Evolutionary conservation across 768 basidiomycete genomes (phyloP).

Genomic region (Rhizopogon vinicolor): DNA sequence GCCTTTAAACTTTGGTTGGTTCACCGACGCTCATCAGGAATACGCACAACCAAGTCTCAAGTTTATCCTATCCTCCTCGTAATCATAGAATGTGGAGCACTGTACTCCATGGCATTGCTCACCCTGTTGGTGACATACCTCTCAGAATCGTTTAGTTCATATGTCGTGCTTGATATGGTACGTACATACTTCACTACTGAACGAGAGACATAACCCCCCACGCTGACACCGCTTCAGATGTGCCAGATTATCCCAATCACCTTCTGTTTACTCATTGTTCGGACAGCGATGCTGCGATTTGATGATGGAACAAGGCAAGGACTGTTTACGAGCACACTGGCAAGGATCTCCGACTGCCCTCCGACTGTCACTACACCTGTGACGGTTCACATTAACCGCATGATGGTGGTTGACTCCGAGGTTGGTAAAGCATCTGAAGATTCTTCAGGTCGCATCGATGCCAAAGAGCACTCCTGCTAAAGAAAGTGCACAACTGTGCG

Average conservation of each 20-base stretch:
- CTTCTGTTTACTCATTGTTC: not conserved
- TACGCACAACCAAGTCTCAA: not conserved
- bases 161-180: constrained; percentile 1
- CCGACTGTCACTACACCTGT: too few relatives aligned
- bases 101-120: not conserved
- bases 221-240: not conserved
- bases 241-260: constrained; percentile 4
- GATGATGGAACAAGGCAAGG: not conserved
- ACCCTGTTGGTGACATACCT: not conserved
- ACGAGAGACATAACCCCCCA: not conserved
- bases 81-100: not conserved
- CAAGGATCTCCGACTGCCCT: too few relatives aligned
- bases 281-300: constrained; percentile 1
- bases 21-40: not conserved
- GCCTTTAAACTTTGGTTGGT: not conserved
- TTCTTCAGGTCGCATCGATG: too few relatives aligned
- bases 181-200: not conserved
- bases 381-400: too few relatives aligned
- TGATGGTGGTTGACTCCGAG: too few relatives aligned
- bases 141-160: not conserved
- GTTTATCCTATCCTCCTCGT: not conserved
- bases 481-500: too few relatives aligned
- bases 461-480: too few relatives aligned
- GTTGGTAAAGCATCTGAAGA: too few relatives aligned
- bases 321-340: not conserved